These are phyloP conservation scores for Lachnellula subtilissima DNA, from an alignment of 2,329 filamentous ascomycete species.

Conservation along the genomic window DNA sequence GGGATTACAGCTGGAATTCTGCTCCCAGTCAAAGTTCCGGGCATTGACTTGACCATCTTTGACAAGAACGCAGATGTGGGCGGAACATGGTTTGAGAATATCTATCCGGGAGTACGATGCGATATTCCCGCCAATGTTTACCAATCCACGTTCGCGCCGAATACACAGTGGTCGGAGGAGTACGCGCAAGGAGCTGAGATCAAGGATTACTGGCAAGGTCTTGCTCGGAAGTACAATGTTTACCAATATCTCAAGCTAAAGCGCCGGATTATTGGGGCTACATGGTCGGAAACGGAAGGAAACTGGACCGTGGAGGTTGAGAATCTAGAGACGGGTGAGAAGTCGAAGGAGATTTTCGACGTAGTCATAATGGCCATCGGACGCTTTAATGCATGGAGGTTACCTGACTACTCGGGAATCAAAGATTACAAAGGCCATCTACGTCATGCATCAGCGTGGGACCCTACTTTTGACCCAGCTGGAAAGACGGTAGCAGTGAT, in stretches of 20 bases:
- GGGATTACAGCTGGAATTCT: slow-evolving; percentile 62
- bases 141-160: slow-evolving; percentile 61
- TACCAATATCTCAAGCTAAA: slow-evolving; percentile 51
- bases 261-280: slow-evolving; percentile 48
- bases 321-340: slow-evolving; percentile 35
- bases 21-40: slow-evolving; percentile 63
- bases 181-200: slow-evolving; percentile 65
- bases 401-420: slow-evolving; percentile 56
- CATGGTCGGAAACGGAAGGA: slow-evolving; percentile 44
- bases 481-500: slow-evolving; percentile 45
- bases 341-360: slow-evolving; percentile 46
- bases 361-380: slow-evolving; percentile 60
- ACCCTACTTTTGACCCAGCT: slow-evolving; percentile 44
- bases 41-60: slow-evolving; percentile 42
- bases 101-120: slow-evolving; percentile 18
- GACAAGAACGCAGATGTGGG: slow-evolving; percentile 44
- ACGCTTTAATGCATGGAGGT: slow-evolving; percentile 61
- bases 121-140: slow-evolving; percentile 46
- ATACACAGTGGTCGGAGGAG: slow-evolving; percentile 61
- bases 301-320: slow-evolving; percentile 46
- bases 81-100: slow-evolving; percentile 49
- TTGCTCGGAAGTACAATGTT: slow-evolving; percentile 59
- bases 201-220: slow-evolving; percentile 57
- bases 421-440: slow-evolving; percentile 43
- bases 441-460: slow-evolving; percentile 57